Evolutionary conservation across 345 rosid species (phyloP).

Genomic region (Eucalyptus sp.): DNA sequence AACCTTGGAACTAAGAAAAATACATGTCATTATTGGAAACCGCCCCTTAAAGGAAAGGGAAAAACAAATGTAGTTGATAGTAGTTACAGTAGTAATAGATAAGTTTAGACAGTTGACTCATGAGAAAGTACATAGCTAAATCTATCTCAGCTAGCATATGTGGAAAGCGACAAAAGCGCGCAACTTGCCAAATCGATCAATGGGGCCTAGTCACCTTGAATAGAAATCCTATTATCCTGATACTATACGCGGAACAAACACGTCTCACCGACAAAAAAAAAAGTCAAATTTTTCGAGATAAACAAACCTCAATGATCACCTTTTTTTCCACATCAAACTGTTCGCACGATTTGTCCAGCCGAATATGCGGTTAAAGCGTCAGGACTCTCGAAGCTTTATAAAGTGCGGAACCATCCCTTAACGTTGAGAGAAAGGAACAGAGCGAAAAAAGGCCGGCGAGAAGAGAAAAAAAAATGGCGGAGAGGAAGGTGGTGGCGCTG

Average conservation of each 20-base stretch:
- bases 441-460: background rate
- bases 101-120: background rate
- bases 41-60: background rate
- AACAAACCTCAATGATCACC: background rate
- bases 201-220: background rate
- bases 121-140: background rate
- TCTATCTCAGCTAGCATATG: background rate
- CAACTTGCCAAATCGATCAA: background rate
- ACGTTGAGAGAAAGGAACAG: background rate
- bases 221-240: background rate
- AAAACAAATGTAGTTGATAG: background rate
- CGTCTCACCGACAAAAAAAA: background rate
- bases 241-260: background rate
- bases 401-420: background rate
- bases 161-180: background rate
- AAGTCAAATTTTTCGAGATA: background rate
- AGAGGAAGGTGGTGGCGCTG: background rate
- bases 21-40: background rate
- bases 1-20: background rate
- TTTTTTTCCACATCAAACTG: background rate
- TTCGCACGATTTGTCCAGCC: background rate
- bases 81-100: background rate
- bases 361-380: background rate
- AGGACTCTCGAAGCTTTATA: background rate
- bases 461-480: background rate